phyloP scores from a whole-genome alignment of 805 yeast species.

The Saturnispora gosingensis region DNA sequence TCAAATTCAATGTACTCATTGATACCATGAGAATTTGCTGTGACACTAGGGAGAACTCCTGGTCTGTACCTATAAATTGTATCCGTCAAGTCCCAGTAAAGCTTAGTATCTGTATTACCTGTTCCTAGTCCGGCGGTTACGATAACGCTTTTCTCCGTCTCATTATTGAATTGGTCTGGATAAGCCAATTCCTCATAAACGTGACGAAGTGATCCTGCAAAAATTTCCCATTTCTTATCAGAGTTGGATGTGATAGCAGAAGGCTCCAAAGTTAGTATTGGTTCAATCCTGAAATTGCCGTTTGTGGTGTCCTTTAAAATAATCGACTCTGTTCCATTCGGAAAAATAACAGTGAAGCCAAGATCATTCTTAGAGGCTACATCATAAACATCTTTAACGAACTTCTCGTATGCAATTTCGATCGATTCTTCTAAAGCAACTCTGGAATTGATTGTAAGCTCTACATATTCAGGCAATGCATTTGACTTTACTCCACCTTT shows the following conservation, averaged over 20 bases:
- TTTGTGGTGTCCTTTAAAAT: slow-evolving; percentile 22
- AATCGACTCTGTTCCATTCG: slow-evolving; percentile 15
- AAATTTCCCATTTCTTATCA: slow-evolving; percentile 36
- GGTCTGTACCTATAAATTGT: slow-evolving; percentile 56
- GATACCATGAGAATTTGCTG: slow-evolving; percentile 49
- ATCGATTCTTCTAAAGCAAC: slow-evolving; percentile 38
- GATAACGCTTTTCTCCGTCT: slow-evolving; percentile 21
- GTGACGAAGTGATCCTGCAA: slow-evolving; percentile 37
- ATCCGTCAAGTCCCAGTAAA: slow-evolving; percentile 51
- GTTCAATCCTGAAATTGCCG: slow-evolving; percentile 16
- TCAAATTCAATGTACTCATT: slow-evolving; percentile 49
- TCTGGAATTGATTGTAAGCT: slow-evolving; percentile 35
- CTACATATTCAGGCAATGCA: slow-evolving; percentile 41
- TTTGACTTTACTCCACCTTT: slow-evolving; percentile 42
- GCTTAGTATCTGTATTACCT: slow-evolving; percentile 62
- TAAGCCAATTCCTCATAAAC: slow-evolving; percentile 37
- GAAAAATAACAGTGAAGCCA: slow-evolving; percentile 16
- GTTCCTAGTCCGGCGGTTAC: slow-evolving; percentile 55
- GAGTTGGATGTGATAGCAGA: slow-evolving; percentile 50
- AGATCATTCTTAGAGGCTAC: slow-evolving; percentile 31
- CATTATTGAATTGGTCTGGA: slow-evolving; percentile 24
- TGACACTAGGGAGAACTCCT: slow-evolving; percentile 31
- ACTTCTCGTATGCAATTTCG: slow-evolving; percentile 26
- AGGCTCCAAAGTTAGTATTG: slow-evolving; percentile 27
- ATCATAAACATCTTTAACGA: slow-evolving; percentile 23